Base-by-base conservation (phyloP, 2,329 filamentous ascomycete species). In the Paraphoma sp. region DNA sequence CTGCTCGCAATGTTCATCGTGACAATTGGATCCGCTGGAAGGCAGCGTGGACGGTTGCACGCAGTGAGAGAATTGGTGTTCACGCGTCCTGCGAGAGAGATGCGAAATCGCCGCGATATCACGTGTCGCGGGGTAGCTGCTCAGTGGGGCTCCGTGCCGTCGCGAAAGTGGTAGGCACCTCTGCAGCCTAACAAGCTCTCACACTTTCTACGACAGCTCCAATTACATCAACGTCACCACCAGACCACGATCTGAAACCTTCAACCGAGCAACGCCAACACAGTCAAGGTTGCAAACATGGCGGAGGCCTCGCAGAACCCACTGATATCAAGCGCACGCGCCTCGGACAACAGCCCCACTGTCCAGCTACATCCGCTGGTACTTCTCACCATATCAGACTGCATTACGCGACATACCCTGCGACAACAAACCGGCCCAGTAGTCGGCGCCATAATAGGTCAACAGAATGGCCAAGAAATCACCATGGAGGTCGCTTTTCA, bases 401-500 rank as follows among this genome's bases (percentile, higher is more conserved):
- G 96, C 76, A 93, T 98, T 76, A 96, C 94, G 56, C 87, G 95
- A 57, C 93, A 97, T 77, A 91, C 89, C 1, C 84, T 97, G 54
- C 87, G 95, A 56, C 82, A 87, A 50, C 88, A 93, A 68, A 76
- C 82, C 16, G 91, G 91, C 0, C 92, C 93, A 14, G 85, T 97
- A 16, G 86, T 94, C 3, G 95, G 95, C 54, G 93, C 90, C 50
- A 83, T 99, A n/a, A 80, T 99, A 6, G 95, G 95, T 14, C 91
- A 95, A 72, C 93, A 97, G 68, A 91, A 92, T 81, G 94, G 94
- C 17, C 89, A 92, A 54, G 89, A 94, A 70, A 89, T 97, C 68
- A 97, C 92, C 9, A 88, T 97, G 64, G 94, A 98, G 76, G 89
- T 96, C 80, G 93, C 92, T 4, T 98, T 97, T 73, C 93, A 97